Percentiles rank a stretch among this genome's conserved stretches.
Conservation (phyloP, 2,329 filamentous ascomycete genomes). For the Fusarium sp. region DNA sequence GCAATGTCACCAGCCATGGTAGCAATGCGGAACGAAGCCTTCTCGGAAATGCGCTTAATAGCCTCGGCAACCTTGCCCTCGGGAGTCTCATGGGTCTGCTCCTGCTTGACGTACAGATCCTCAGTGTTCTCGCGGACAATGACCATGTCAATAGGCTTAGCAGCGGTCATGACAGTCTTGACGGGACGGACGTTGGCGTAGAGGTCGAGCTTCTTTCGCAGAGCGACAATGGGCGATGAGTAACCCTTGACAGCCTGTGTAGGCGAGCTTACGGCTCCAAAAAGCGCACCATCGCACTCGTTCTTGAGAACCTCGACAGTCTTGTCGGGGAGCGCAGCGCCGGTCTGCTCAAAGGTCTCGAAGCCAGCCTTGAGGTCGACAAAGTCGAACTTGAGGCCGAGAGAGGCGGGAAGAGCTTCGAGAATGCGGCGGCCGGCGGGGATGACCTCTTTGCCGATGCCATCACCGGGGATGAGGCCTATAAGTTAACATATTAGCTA, state of each 20-base stretch:
- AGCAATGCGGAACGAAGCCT: conserved; percentile 86
- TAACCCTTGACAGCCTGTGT: conserved; percentile 92
- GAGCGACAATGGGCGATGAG: conserved; percentile 94
- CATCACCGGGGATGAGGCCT: conserved; percentile 98
- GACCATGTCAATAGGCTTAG: conserved; percentile 88
- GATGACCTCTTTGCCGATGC: conserved; percentile 98
- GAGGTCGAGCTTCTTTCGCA: conserved; percentile 93
- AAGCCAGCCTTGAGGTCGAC: conserved; percentile 93
- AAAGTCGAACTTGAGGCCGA: conserved; percentile 94
- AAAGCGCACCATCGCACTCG: conserved; percentile 95
- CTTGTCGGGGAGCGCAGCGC: conserved; percentile 86
- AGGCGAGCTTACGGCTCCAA: conserved; percentile 94
- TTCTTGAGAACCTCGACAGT: conserved; percentile 89
- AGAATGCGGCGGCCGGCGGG: conserved; percentile 91
- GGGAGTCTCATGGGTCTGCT: conserved; percentile 81
- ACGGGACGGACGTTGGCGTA: conserved; percentile 98
- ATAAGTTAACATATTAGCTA: conserved; percentile 8
- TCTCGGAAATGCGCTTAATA: conserved; percentile 95
- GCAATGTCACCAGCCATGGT: conserved; percentile 96
- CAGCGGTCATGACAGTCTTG: conserved; percentile 78
- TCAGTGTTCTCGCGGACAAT: conserved; percentile 99
- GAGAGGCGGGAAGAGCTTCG: conserved; percentile 90
- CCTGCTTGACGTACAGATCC: conserved; percentile 97
- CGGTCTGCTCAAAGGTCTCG: conserved; percentile 91
- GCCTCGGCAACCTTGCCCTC: conserved; percentile 93